Base-by-base conservation (phyloP, 2,329 filamentous ascomycete genomes). In the Exophiala alcalophila region DNA sequence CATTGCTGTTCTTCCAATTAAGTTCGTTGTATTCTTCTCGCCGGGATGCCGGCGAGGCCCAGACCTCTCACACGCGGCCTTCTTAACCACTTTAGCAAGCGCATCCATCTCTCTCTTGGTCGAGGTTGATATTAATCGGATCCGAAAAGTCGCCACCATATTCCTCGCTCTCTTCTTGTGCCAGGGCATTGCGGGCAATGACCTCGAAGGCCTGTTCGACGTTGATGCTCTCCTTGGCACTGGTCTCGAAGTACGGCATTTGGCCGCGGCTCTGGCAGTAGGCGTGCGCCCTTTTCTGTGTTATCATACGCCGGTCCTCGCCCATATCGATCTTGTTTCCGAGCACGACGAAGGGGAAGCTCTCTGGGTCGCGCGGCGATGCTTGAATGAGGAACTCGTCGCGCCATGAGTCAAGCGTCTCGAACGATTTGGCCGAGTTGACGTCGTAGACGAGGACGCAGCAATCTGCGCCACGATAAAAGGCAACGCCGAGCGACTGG, bases 241-340 rank as follows among this genome's bases (percentile, higher is more conserved):
- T 96, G 12, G 92, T 98, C 79, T 98, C 92, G 61, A 98, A 98
- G 69, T 98, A 98, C 12, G 92, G 92, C 54, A 98, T 96, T 47
- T 88, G 88, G 33, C 91, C 91, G 70, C 97, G 96, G 44, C 88
- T 94, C 67, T 96, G 89, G 68, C 92, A 98, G 66, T 96, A 98
- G 10, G 91, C 90, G 80, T 91, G 90, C 47, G 92, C 92, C 52
- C 92, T 80, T 78, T 97, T 97, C 60, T 84, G 90, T 20, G 88
- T 94, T 59, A 98, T 94, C 74, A 92, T 88, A 65, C 92, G 80
- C 77, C 96, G 96, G 75, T 84, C 94, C 71, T 97, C 92, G 65
- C 96, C 92, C 31, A 96, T 84, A 71, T 98, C 92, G 59, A 98
- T 94, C 78, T 98, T 98, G 78, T 98, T 98, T 44, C 92, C 92